phyloP scores from a whole-genome alignment of 176 grass and related monocot genomes.

The Cenchrus americanus region DNA sequence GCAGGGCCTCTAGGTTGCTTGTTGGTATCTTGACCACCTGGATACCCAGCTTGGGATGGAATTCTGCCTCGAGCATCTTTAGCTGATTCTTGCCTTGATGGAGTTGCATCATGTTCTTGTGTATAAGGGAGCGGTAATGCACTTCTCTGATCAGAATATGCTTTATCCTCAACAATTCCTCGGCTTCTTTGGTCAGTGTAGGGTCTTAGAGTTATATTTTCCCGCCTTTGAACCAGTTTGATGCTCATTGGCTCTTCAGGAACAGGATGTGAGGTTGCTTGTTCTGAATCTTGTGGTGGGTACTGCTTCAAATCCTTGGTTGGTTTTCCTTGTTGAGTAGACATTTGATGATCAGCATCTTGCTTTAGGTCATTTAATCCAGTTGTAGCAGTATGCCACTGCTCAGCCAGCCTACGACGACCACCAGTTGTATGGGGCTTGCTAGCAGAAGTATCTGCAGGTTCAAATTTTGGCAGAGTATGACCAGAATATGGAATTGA shows the following conservation, averaged over 20 bases:
- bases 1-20: too few species aligned
- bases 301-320: slow-evolving; percentile 29
- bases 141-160: slow-evolving; percentile 22
- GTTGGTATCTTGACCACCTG: slow-evolving; percentile 29
- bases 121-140: slow-evolving; percentile 12
- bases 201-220: slow-evolving; percentile 16
- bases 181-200: slow-evolving; percentile 31
- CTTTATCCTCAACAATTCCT: slow-evolving; percentile 17
- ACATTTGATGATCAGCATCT: slow-evolving; percentile 24
- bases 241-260: slow-evolving; percentile 34
- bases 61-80: slow-evolving; percentile 14
- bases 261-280: slow-evolving; percentile 27
- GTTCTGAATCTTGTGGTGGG: slow-evolving; percentile 46
- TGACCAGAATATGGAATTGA: not conserved
- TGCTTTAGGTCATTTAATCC: slow-evolving; percentile 29
- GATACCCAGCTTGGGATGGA: slow-evolving; percentile 21
- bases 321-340: slow-evolving; percentile 32
- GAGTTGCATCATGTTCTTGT: slow-evolving; percentile 23
- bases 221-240: slow-evolving; percentile 25
- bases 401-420: slow-evolving; percentile 8
- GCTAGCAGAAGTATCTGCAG: slow-evolving; percentile 21
- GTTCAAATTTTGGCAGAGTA: not conserved
- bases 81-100: slow-evolving; percentile 23
- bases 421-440: not conserved
- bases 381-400: slow-evolving; percentile 37